Base-by-base conservation (phyloP, 352 stramenopile genomes). In the Phytopythium delawarense region DNA sequence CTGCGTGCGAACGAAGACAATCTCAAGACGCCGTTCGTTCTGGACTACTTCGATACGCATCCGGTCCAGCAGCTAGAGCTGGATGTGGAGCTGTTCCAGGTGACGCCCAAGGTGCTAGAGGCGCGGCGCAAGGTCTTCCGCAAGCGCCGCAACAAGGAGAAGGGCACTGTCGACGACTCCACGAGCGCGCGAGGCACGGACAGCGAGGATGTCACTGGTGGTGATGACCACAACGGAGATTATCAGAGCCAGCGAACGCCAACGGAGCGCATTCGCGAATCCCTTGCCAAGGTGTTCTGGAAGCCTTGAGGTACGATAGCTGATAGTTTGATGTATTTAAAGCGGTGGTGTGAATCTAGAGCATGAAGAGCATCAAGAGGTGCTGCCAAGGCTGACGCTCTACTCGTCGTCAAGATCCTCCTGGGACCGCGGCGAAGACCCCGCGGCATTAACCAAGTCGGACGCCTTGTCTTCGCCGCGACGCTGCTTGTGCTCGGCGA, bases 21-120 rank as follows among this genome's bases (percentile, higher is more conserved):
- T 45, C 65, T 90, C 21, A 45, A 59, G 23, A 87, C 70, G 2
- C 69, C 76, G 23, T 86, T 81, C 45, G 50, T 67, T 1, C 44
- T 90, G 32, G 75, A 88, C 34, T 87, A 88, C 62, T 78, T 75
- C 39, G 77, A 74, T 20, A 66, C 62, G 11, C 78, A 88, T 39
- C 57, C 69, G 0, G 71, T 91, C 16, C 60, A 71, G 42, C 70
- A 78, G 50, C 60, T 91, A 7, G 77, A 81, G 34, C 64, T 88
- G 18, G 74, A 86, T 20, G 63, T 91, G 6, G 79, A 91, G 30
- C 53, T 91, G 60, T 87, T 76, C 59, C 69, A 88, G 23, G 62
- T 91, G 30, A 88, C 70, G 28, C 77, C 79, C 1, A 88, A 86
- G 69, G 46, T 78, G 0, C 32, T 90, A 11, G 81, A 83, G 42